Percentiles rank a stretch among this genome's conserved stretches.
Conservation (phyloP, 441 rosid genomes). For the Melastoma candidum region DNA sequence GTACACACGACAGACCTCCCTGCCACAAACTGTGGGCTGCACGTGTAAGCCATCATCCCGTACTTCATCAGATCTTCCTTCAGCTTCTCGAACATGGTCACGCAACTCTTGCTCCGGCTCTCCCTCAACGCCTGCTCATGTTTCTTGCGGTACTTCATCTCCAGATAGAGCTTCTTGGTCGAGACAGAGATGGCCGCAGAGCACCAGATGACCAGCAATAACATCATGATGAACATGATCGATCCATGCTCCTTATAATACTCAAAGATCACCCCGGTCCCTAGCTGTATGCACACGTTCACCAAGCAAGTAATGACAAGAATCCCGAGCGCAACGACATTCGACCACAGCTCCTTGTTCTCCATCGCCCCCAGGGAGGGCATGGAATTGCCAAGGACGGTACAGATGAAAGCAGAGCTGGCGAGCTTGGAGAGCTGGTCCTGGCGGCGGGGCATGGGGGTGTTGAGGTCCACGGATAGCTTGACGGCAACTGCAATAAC, state of each 20-base stretch:
- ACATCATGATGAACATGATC: slow-evolving; percentile 45
- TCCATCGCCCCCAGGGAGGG: slow-evolving; percentile 80
- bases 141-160: slow-evolving; percentile 51
- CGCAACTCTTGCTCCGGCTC: slow-evolving; percentile 19
- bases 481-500: slow-evolving; percentile 55
- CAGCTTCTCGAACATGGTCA: slow-evolving; percentile 22
- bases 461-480: slow-evolving; percentile 78
- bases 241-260: slow-evolving; percentile 59
- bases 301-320: slow-evolving; percentile 56
- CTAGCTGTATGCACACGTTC: slow-evolving; percentile 65
- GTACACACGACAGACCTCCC: slow-evolving; percentile 59
- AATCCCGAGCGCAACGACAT: slow-evolving; percentile 56
- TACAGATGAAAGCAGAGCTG: slow-evolving; percentile 61
- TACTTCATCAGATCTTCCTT: slow-evolving; percentile 46
- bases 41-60: slow-evolving; percentile 90
- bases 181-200: slow-evolving; percentile 56
- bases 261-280: slow-evolving; percentile 67
- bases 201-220: slow-evolving; percentile 41
- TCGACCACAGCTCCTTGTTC: slow-evolving; percentile 39
- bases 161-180: slow-evolving; percentile 37
- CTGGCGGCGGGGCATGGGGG: slow-evolving; percentile 68
- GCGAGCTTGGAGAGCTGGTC: slow-evolving; percentile 94
- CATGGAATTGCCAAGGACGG: slow-evolving; percentile 71
- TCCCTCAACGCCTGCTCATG: slow-evolving; percentile 42
- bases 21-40: slow-evolving; percentile 78